Evolutionary conservation across 768 basidiomycete species (phyloP), one percentile per base, ranked within the genome.

Genomic region (Macrolepiota albuminosa): DNA sequence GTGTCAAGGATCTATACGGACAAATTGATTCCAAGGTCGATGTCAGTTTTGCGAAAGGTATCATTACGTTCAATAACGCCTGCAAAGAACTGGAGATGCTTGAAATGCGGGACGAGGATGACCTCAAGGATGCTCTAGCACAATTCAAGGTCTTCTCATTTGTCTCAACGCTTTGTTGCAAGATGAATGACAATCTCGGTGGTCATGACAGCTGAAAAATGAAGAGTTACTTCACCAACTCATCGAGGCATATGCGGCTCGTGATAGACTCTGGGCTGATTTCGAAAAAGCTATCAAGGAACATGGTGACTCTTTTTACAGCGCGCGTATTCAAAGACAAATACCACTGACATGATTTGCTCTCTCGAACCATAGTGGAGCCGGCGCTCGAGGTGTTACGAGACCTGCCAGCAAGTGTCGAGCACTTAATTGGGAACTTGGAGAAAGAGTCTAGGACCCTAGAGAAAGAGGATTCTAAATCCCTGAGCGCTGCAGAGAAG

Each of bases 381-480:
- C 78, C 75, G 21, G 76, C 79, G 1, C 68, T 77, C 21, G 73
- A 73, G 29, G 67, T 68, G 29, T 63, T 84, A 36, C 75, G 78
- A 61, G 76, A 73, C 24, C 65, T 81, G n/a, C 84, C 85, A 5
- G 75, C 67, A 34, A 77, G 78, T 48, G 69, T 83, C 36, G 87
- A 88, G 65, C 76, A 77, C 46, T 76, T 76, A 8, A 80, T 87
- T 52, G 70, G 76, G 2, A 69, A 67, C 13, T 71, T 84, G 8
- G 87, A 89, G 61, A 85, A 83, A 69, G 79, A 80, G 59, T 72
- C 74, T 61, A 84, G 80, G 61, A 68, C 67, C 14, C 64, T 81
- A 8, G 74, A 76, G 40, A 77, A 76, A 50, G 73, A 73, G 36
- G 67, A 67, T 49, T 63, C 62, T 31, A 68, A 67, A 33, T 49